Base-by-base conservation (phyloP, 2,329 filamentous ascomycete species). In the Ceratocystis cubensis region DNA sequence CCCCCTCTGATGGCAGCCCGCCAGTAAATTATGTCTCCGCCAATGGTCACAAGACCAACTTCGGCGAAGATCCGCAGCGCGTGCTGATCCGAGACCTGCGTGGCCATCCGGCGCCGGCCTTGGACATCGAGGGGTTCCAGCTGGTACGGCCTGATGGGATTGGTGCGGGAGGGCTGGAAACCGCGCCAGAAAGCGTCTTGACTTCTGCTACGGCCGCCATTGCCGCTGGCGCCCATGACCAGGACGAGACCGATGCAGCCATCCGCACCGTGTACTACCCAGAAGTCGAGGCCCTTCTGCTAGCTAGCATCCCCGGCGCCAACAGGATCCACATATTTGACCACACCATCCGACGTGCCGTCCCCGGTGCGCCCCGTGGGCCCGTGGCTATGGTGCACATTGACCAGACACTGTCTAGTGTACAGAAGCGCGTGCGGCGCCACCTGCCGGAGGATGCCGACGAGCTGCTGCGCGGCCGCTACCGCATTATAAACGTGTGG, bases 401-500 rank as follows among this genome's bases (percentile, higher is more conserved):
- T 69, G 91, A 96, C 74, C 91, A 96, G 76, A 94, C 90, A 0
- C 75, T 82, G 5, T 75, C 75, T 17, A 87, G 88, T 0, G 85
- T 88, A 0, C 80, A 77, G 8, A 79, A 83, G 73, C 87, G 91
- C 61, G 88, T 96, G 1, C 78, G 78, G 15, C 77, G 81, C 1
- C 89, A 92, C 74, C 78, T 90, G 65, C 76, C 82, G 1, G 76
- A 74, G 0, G 81, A 81, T 8, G 88, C 91, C 69, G 85, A 87
- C 3, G 72, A 75, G 66, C 78, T 93, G 0, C 81, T 93, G 0
- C 73, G 80, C 67, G 84, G 82, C 2, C 84, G 91, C 1, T 91
- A 90, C 75, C 83, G 91, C 68, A 89, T 96, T 72, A 84, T 96
- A 74, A 96, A 96, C 71, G 87, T 96, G 61, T 96, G 91, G 91